phyloP scores from a whole-genome alignment of 2,329 filamentous ascomycete genomes.

The Knufia petricola region DNA sequence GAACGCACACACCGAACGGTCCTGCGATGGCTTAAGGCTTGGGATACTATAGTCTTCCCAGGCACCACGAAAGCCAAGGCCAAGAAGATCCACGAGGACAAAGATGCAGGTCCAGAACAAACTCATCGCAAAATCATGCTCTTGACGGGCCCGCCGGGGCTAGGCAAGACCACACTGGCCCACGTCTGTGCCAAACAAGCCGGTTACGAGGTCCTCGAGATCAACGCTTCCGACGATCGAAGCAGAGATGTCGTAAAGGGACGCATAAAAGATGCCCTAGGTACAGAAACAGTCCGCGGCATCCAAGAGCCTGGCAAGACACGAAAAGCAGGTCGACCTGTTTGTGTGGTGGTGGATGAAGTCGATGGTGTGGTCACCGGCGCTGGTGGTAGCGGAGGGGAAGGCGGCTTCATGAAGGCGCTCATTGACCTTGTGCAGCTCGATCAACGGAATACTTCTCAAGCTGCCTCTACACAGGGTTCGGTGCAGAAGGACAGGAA shows the following conservation, averaged over 20 bases:
- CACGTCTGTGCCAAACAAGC: conserved; percentile 94
- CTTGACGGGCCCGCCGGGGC: conserved; percentile 79
- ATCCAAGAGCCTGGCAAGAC: conserved; percentile 42
- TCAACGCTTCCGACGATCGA: conserved; percentile 94
- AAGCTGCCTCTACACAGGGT: conserved; percentile 19
- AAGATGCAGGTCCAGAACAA: conserved; percentile 53
- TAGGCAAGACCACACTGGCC: conserved; percentile 92
- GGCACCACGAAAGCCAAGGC: conserved; percentile 49
- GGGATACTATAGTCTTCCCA: conserved; percentile 89
- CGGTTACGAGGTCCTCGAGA: conserved; percentile 91
- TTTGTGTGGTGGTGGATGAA: conserved; percentile 92
- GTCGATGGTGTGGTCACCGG: conserved; percentile 89
- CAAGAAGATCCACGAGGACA: conserved; percentile 32
- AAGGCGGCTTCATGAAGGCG: conserved; percentile 92
- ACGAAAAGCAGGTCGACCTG: conserved; percentile 67
- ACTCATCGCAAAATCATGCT: conserved; percentile 80
- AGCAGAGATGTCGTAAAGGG: conserved; percentile 83
- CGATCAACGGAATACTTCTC: conserved; percentile 68
- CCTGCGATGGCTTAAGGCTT: conserved; percentile 83
- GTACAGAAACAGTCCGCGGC: conserved; percentile 83
- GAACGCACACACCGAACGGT: conserved; percentile 87
- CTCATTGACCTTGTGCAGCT: conserved; percentile 79
- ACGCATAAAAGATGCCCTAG: conserved; percentile 80
- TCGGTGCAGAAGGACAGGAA: conserved; percentile 35
- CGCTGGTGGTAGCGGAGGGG: conserved; percentile 60